Conservation (phyloP, 2,329 filamentous ascomycete genomes). For the Knufia petricola region DNA sequence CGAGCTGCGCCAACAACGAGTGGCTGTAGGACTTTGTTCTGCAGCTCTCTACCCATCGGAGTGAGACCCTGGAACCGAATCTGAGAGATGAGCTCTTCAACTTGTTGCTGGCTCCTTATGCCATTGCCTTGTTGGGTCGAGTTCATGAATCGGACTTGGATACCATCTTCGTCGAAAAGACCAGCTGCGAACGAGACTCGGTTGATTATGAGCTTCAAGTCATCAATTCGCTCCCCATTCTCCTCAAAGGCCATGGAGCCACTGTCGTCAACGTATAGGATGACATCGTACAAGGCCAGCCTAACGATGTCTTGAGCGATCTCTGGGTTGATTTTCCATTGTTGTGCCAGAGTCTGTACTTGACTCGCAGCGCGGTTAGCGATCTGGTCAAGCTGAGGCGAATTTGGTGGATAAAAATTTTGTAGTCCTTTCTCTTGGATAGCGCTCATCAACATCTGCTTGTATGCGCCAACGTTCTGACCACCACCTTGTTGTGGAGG, state of each 20-base stretch:
- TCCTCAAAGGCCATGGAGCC: conserved; percentile 63
- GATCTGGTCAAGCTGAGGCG: conserved; percentile 42
- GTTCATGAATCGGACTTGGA: conserved; percentile 63
- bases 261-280: conserved; percentile 58
- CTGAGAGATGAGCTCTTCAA: conserved; percentile 47
- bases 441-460: conserved; percentile 44
- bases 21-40: conserved; percentile 54
- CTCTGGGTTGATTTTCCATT: conserved; percentile 50
- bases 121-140: conserved; percentile 44
- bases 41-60: conserved; percentile 54
- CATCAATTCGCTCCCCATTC: conserved; percentile 56
- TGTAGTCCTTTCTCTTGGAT: conserved; percentile 54
- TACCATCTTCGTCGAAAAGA: conserved; percentile 60
- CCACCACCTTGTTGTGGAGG: conserved; percentile 33
- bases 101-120: conserved; percentile 48
- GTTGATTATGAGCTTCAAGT: conserved; percentile 54
- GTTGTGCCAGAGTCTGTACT: conserved; percentile 46
- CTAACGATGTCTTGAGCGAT: conserved; percentile 55
- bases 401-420: conserved; percentile 48
- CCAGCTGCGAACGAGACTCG: conserved; percentile 56
- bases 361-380: conserved; percentile 40
- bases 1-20: conserved; percentile 47
- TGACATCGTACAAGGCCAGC: conserved; percentile 52
- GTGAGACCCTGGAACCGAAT: conserved; percentile 58
- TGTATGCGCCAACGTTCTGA: conserved; percentile 46